A percentile compares a stretch with the other conserved stretches of the same genome.
Evolutionary conservation across 345 rosid genomes (phyloP).

Genomic region (Laguncularia racemosa): DNA sequence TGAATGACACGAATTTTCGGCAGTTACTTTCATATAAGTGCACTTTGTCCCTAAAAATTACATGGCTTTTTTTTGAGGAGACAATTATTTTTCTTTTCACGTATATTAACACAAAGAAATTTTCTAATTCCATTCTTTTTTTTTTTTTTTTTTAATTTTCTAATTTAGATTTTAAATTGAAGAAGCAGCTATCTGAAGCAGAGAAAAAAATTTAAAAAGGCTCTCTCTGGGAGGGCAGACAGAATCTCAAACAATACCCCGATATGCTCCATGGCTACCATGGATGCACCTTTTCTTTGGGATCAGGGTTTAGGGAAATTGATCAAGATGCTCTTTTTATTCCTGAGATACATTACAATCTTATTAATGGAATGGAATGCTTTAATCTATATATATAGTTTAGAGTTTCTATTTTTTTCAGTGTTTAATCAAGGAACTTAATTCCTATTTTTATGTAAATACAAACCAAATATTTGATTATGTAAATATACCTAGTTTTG

Average conservation of each 20-base stretch:
- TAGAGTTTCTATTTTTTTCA: neutral
- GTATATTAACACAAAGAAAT: neutral
- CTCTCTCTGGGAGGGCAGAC: constrained; percentile 13
- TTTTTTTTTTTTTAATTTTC: too few relatives aligned
- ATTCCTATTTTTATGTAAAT: too few relatives aligned
- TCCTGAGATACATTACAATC: constrained; percentile 15
- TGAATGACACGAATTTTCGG: too few relatives aligned
- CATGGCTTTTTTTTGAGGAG: too few relatives aligned
- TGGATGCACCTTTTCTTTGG: constrained; percentile 36
- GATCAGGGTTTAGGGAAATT: constrained; percentile 34
- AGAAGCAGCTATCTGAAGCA: constrained; percentile 38
- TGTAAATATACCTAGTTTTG: too few relatives aligned
- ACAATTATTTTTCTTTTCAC: too few relatives aligned
- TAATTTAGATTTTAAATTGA: constrained; percentile 40
- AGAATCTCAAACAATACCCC: constrained; percentile 41
- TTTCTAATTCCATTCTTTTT: neutral
- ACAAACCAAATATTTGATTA: too few relatives aligned
- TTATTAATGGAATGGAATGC: constrained; percentile 52
- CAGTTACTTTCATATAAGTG: too few relatives aligned
- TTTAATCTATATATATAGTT: constrained; percentile 26
- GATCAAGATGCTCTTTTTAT: constrained; percentile 29
- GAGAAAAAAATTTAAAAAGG: constrained; percentile 45
- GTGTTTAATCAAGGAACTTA: neutral
- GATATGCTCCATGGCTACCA: constrained; percentile 35
- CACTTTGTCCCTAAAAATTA: too few relatives aligned